Percentiles rank a stretch among this genome's conserved stretches.
phyloP scores from a whole-genome alignment of 495 filamentous ascomycete genomes.

The Lepraria neglecta region DNA sequence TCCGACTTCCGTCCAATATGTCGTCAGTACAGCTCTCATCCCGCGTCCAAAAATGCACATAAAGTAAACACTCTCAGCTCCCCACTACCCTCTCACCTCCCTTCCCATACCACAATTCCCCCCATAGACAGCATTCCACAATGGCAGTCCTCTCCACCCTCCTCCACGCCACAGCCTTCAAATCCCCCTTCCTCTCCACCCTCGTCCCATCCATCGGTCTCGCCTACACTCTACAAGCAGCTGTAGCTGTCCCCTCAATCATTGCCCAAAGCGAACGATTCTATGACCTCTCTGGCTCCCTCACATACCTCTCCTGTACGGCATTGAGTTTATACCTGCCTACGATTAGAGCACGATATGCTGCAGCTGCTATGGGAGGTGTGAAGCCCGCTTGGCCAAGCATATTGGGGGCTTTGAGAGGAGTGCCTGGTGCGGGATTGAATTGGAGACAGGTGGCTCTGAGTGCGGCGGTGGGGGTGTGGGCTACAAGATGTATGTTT shows the following conservation, averaged over 20 bases:
- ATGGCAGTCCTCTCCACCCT: constrained; percentile 48
- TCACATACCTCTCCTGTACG: constrained; percentile 55
- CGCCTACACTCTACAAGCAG: constrained; percentile 36
- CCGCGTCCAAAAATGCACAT: constrained; percentile 5
- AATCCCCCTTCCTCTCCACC: constrained; percentile 52
- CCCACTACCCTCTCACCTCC: not conserved
- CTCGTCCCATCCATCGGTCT: constrained; percentile 52
- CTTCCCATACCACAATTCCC: not conserved
- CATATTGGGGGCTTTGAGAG: constrained; percentile 36
- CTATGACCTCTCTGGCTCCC: constrained; percentile 58
- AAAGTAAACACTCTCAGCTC: constrained; percentile 13
- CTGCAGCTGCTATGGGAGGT: constrained; percentile 33
- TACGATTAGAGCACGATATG: constrained; percentile 44
- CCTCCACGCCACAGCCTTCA: constrained; percentile 51
- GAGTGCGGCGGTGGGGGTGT: constrained; percentile 49
- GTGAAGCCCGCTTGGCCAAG: constrained; percentile 44
- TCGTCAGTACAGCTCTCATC: constrained; percentile 7
- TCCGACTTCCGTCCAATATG: constrained; percentile 1
- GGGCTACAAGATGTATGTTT: constrained; percentile 50
- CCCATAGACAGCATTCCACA: constrained; percentile 1
- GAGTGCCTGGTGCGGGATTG: constrained; percentile 33
- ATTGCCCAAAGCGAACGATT: constrained; percentile 51
- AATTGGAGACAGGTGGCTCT: constrained; percentile 59
- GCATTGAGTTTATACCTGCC: constrained; percentile 54
- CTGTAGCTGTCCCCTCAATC: constrained; percentile 54